Percentiles rank a stretch among this genome's conserved stretches.
phyloP scores from a whole-genome alignment of 2,329 filamentous ascomycete genomes.

The Beauveria rudraprayagi region DNA sequence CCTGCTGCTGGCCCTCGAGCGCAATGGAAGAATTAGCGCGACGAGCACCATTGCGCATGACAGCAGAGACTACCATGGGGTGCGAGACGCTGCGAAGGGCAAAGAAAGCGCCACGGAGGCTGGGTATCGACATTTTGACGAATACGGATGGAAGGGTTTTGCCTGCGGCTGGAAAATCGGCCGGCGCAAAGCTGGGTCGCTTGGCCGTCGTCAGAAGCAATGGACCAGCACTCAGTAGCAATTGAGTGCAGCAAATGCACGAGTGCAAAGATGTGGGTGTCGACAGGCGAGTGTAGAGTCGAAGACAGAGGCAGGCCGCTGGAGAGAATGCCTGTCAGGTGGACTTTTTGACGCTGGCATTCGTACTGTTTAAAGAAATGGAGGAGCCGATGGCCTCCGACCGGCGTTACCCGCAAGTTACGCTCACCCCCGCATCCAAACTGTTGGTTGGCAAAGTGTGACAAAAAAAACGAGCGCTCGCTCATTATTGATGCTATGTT shows the following conservation, averaged over 20 bases:
- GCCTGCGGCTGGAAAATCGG: background rate
- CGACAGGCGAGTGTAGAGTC: background rate
- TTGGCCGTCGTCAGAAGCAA: background rate
- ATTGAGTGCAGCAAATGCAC: background rate
- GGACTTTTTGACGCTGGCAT: background rate
- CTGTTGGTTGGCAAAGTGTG: background rate
- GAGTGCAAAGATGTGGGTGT: background rate
- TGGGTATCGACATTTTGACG: constrained; percentile 37
- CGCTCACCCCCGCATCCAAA: constrained; percentile 10
- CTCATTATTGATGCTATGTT: too few relatives aligned
- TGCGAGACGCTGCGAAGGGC: constrained; percentile 35
- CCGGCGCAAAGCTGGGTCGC: background rate
- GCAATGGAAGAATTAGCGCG: constrained; percentile 38
- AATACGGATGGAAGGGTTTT: background rate
- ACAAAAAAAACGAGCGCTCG: too few relatives aligned
- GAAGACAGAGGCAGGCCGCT: background rate
- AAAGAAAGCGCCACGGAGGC: constrained; percentile 41
- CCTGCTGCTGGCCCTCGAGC: constrained; percentile 52
- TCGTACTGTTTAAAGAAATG: constrained; percentile 4
- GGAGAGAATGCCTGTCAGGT: background rate
- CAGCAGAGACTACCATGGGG: constrained; percentile 18
- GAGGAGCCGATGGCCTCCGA: constrained; percentile 16
- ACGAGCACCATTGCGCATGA: constrained; percentile 20
- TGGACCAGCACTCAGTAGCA: background rate
- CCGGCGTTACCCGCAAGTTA: constrained; percentile 16